phyloP scores from a whole-genome alignment of 768 basidiomycete genomes.

The Tremella mesenterica region DNA sequence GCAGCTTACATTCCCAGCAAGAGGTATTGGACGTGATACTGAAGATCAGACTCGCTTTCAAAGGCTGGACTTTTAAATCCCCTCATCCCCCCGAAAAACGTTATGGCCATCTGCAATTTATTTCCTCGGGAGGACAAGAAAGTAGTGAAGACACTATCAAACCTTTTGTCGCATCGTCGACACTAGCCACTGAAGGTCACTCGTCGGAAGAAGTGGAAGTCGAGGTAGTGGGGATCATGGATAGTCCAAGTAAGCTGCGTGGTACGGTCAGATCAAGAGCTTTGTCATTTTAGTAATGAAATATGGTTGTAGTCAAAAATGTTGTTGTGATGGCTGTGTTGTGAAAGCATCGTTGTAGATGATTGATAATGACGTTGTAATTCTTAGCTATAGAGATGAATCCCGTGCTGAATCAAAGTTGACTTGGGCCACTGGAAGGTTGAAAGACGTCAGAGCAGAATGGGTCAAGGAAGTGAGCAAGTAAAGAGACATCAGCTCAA shows the following conservation, averaged over 20 bases:
- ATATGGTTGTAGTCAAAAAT: too few relatives aligned
- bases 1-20: neutral
- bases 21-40: neutral
- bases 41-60: constrained; percentile 39
- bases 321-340: too few relatives aligned
- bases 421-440: too few relatives aligned
- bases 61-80: constrained; percentile 44
- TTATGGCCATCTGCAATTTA: constrained; percentile 2
- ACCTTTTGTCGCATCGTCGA: too few relatives aligned
- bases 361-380: too few relatives aligned
- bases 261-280: constrained; percentile 4
- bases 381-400: too few relatives aligned
- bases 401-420: too few relatives aligned
- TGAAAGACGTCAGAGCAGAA: too few relatives aligned
- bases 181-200: neutral
- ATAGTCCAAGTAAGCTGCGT: neutral
- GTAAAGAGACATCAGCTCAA: too few relatives aligned
- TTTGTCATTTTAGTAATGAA: constrained; percentile 2
- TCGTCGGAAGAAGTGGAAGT: neutral
- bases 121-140: neutral
- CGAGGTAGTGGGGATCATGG: neutral
- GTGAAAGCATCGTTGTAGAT: too few relatives aligned
- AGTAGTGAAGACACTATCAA: neutral
- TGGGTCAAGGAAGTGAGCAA: too few relatives aligned
- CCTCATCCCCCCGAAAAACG: constrained; percentile 10